These are phyloP conservation scores for Apophysomyces elegans DNA, from an alignment of 371 early-diverging fungal genomes.

Conservation along the genomic window DNA sequence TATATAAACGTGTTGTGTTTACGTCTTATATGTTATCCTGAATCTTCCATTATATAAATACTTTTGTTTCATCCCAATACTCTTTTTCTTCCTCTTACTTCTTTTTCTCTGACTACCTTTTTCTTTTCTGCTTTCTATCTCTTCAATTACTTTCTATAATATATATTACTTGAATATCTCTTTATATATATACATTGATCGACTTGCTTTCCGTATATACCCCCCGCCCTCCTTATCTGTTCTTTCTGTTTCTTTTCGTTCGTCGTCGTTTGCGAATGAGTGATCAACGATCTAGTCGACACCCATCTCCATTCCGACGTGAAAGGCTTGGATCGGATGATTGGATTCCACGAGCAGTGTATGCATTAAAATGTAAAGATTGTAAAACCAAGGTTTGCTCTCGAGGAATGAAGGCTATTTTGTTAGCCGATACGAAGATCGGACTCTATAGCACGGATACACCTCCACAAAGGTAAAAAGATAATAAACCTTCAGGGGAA, in stretches of 20 bases:
- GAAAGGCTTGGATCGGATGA: neutral
- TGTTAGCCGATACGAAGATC: slow-evolving; percentile 88
- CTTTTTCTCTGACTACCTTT: too few species aligned
- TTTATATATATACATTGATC: too few species aligned
- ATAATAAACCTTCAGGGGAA: neutral
- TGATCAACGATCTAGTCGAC: neutral
- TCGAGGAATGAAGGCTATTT: slow-evolving; percentile 88
- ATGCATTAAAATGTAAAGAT: slow-evolving; percentile 41
- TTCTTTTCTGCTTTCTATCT: too few species aligned
- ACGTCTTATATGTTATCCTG: too few species aligned
- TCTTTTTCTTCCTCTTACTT: too few species aligned
- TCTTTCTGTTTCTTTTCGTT: neutral
- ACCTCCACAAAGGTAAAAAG: slow-evolving; percentile 78
- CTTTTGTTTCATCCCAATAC: too few species aligned
- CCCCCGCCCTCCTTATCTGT: neutral
- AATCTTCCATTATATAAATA: too few species aligned
- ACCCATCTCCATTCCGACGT: neutral
- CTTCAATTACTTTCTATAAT: too few species aligned
- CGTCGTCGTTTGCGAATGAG: neutral
- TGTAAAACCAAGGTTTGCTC: slow-evolving; percentile 63
- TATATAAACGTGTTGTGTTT: neutral
- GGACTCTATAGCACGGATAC: slow-evolving; percentile 88
- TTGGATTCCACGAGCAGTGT: slow-evolving; percentile 30
- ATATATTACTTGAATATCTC: too few species aligned
- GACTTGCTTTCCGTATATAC: neutral